Conservation (phyloP, 495 filamentous ascomycete genomes). For the Lasiosphaeria miniovina region DNA sequence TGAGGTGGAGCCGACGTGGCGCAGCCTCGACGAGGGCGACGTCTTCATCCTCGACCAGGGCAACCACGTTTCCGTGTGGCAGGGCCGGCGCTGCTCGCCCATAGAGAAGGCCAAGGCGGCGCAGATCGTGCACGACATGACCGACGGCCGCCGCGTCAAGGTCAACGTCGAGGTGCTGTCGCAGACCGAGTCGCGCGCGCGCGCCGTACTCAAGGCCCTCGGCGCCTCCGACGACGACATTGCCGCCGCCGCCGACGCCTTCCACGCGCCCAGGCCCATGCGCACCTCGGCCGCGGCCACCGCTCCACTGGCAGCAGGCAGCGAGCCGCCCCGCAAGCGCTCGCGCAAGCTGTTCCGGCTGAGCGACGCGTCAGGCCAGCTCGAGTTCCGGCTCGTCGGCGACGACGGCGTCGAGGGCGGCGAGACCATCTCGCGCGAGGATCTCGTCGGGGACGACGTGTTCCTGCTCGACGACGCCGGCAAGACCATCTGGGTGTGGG, state of each 20-base stretch:
- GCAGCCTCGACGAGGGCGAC: constrained; percentile 58
- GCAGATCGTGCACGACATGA: constrained; percentile 61
- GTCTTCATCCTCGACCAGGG: constrained; percentile 60
- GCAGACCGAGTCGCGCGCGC: constrained; percentile 53
- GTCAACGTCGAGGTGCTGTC: constrained; percentile 59
- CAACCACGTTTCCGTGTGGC: constrained; percentile 64
- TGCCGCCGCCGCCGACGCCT: not conserved
- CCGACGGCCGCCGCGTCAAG: constrained; percentile 26
- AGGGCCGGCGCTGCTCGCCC: constrained; percentile 58
- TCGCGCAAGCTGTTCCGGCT: constrained; percentile 52
- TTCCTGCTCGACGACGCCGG: constrained; percentile 55
- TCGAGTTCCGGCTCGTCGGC: constrained; percentile 53
- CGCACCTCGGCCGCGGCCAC: constrained; percentile 22
- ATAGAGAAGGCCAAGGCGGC: constrained; percentile 66
- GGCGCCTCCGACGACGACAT: constrained; percentile 45
- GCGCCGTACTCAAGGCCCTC: constrained; percentile 50
- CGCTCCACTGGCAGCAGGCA: no score
- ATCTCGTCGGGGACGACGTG: constrained; percentile 55
- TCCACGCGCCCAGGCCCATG: constrained; percentile 17
- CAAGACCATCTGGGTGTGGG: constrained; percentile 57
- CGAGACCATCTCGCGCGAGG: constrained; percentile 31
- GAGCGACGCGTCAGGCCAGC: constrained; percentile 51
- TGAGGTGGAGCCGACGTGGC: constrained; percentile 60
- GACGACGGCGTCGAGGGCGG: constrained; percentile 32
- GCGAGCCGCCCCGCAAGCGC: constrained; percentile 4